Conservation (phyloP, 208 protist species). For the Leishmania arabica region DNA sequence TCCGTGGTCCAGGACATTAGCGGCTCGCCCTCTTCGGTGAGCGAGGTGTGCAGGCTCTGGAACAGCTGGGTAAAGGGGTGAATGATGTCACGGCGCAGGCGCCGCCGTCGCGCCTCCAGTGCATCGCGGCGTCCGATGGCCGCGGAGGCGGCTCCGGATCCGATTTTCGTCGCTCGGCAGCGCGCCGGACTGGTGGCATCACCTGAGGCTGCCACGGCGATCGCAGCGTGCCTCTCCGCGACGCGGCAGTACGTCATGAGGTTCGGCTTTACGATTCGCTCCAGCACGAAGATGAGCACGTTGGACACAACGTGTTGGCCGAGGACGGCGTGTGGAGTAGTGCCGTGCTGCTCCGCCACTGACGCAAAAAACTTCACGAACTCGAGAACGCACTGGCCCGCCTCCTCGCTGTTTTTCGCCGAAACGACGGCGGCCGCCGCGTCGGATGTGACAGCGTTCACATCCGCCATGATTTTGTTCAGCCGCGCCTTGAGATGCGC, state of each 20-base stretch:
- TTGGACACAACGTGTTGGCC: slow-evolving; percentile 80
- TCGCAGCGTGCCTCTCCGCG: slow-evolving; percentile 19
- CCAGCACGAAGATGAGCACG: slow-evolving; percentile 63
- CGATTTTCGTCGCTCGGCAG: no score
- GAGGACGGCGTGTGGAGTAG: slow-evolving; percentile 51
- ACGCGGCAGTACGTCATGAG: slow-evolving; percentile 44
- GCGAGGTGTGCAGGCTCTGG: slow-evolving; percentile 46
- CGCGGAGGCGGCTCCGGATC: background rate
- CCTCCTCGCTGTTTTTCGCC: slow-evolving; percentile 37
- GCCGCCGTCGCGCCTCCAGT: slow-evolving; percentile 31
- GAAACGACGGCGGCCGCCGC: background rate
- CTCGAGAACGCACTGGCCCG: slow-evolving; percentile 39
- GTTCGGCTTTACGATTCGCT: slow-evolving; percentile 63
- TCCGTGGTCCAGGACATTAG: slow-evolving; percentile 7
- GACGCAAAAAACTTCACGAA: slow-evolving; percentile 52
- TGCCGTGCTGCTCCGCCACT: slow-evolving; percentile 45
- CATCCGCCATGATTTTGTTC: slow-evolving; percentile 29
- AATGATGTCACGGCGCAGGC: slow-evolving; percentile 53
- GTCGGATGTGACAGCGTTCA: slow-evolving; percentile 12
- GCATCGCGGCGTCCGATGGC: slow-evolving; percentile 16
- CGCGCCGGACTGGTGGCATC: background rate
- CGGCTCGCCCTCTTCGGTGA: slow-evolving; percentile 38
- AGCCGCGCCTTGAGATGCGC: slow-evolving; percentile 20
- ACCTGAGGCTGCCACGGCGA: background rate
- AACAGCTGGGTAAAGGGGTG: slow-evolving; percentile 57